Percentiles rank a stretch among this genome's conserved stretches.
Conservation (phyloP, 148 eudicot species). For the Diospyros lotus region DNA sequence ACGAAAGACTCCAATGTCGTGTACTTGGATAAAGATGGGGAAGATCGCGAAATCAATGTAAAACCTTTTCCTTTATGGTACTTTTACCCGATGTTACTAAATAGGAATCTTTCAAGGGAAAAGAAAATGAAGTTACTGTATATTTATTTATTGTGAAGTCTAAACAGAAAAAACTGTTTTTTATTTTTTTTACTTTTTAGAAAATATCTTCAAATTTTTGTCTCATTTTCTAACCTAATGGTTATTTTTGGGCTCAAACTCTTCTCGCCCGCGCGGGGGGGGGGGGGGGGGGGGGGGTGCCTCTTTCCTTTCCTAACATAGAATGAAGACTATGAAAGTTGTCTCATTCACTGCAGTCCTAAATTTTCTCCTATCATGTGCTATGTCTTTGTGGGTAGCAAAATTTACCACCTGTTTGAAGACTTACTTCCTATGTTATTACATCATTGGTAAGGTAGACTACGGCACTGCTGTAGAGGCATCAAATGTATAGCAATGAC, state of each 20-base stretch:
- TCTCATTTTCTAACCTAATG: too few species aligned
- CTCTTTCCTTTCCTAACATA: too few species aligned
- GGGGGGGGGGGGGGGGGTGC: not conserved
- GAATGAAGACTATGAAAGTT: not conserved
- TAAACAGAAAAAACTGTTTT: too few species aligned
- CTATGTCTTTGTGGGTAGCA: not conserved
- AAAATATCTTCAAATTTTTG: too few species aligned
- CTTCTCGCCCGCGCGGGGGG: too few species aligned
- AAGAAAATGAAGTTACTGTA: too few species aligned
- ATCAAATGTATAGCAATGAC: not conserved
- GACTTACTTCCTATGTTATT: not conserved
- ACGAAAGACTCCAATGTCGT: slow-evolving; percentile 57
- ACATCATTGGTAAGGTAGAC: not conserved
- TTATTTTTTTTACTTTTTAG: too few species aligned
- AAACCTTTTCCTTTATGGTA: slow-evolving; percentile 19
- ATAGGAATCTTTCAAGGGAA: too few species aligned
- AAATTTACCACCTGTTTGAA: not conserved
- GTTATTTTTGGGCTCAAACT: too few species aligned
- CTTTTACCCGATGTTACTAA: not conserved
- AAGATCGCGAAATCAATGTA: slow-evolving; percentile 94
- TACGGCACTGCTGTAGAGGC: not conserved
- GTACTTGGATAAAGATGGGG: slow-evolving; percentile 88
- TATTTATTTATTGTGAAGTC: too few species aligned
- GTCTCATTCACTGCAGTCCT: not conserved
- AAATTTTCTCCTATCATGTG: not conserved